A percentile compares a stretch with the other conserved stretches of the same genome.
Conservation (phyloP, 2,329 filamentous ascomycete species). For the Cladosporium sp. region DNA sequence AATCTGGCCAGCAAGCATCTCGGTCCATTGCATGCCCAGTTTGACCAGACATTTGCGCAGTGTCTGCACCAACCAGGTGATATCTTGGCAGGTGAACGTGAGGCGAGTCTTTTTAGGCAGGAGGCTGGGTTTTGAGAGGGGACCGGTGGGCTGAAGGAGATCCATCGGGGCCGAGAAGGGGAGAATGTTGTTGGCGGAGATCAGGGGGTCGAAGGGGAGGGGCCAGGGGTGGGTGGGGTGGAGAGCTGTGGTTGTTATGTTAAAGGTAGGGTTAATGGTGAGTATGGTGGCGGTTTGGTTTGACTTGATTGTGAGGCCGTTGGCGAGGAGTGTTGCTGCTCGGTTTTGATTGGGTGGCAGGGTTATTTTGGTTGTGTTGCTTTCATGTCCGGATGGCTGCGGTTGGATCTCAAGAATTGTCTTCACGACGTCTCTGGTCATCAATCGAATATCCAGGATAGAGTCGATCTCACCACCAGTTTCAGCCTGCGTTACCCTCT, state of each 20-base stretch:
- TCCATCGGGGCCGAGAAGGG: constrained; percentile 15
- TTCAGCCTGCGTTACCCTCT: no score
- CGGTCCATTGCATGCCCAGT: background rate
- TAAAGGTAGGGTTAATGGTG: no score
- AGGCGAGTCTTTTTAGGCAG: background rate
- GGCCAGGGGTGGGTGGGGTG: constrained; percentile 17
- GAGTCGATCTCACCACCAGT: background rate
- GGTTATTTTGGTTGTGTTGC: background rate
- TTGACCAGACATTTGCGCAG: constrained; percentile 13
- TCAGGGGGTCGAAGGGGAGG: constrained; percentile 22
- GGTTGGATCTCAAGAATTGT: constrained; percentile 8
- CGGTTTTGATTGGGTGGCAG: background rate
- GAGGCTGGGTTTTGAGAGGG: constrained; percentile 1
- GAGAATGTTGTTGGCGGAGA: constrained; percentile 19
- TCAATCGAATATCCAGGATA: constrained; percentile 15
- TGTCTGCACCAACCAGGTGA: constrained; percentile 16
- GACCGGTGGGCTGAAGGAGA: constrained; percentile 13
- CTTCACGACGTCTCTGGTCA: constrained; percentile 8
- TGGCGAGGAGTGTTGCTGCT: constrained; percentile 9
- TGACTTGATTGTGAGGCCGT: background rate
- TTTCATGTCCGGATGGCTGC: background rate
- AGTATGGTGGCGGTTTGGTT: no score
- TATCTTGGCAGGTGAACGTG: constrained; percentile 13
- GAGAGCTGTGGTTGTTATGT: constrained; percentile 15
- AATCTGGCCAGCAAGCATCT: background rate